Base-by-base conservation (phyloP, 352 stramenopile species). In the Phytopythium boreale region DNA sequence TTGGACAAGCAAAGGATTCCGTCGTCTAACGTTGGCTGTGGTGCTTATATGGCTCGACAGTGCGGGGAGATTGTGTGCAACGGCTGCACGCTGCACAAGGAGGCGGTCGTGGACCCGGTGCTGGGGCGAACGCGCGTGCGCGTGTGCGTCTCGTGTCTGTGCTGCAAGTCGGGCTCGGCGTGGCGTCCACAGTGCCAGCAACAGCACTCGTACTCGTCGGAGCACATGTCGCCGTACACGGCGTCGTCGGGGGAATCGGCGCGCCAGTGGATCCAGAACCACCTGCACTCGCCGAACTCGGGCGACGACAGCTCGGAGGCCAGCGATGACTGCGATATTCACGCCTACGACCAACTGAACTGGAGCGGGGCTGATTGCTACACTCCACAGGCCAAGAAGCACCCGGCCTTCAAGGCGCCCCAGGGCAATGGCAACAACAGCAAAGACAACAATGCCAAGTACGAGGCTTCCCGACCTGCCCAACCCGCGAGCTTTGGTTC, bases 61-160 rank as follows among this genome's bases (percentile, higher is more conserved):
- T 95, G 86, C 49, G 84, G 86, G 6, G 84, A 93, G 60, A 79
- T 95, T 26, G 82, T 95, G 22, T 95, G 86, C 77, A 92, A 79
- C 63, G 80, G 79, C 56, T 95, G 86, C 74, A 89, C 85, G 43
- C 68, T 92, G 19, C 76, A 88, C 69, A 92, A 92, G 72, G 84
- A 82, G 31, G 77, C 82, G 4, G 29, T 71, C 24, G 62, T 85
- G 34, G 70, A 90, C 60, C 62, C 78, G 20, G 71, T 68, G 14
- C 75, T 88, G 11, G 77, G 75, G 12, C 66, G 71, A 68, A 90
- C 77, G n/a, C 79, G 79, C 27, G 86, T 95, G 51, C 84, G 84
- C 27, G 84, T 95, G 14, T 95, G 86, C 66, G 82, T 93, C 56
- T 85, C 86, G 43, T 95, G 86, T 61, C 75, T 93, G 22, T 60